Evolutionary conservation across 1,284 basidiomycete genomes (phyloP).

Genomic region (Apiotrichum montevideense): DNA sequence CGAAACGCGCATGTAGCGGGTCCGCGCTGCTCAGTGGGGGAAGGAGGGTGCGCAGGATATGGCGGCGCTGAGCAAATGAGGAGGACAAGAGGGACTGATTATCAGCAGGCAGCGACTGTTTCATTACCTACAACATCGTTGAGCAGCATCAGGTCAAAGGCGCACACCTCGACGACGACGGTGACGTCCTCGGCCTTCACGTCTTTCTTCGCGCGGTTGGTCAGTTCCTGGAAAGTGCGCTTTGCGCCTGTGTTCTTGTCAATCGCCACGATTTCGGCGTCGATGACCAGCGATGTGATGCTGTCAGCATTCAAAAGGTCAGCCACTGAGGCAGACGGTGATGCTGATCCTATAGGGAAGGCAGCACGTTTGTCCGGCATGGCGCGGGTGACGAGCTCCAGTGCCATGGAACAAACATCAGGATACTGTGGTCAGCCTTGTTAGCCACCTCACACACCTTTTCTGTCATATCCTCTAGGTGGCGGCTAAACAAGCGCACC

Average conservation of each 20-base stretch:
- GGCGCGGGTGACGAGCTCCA: constrained; percentile 29
- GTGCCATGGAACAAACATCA: constrained; percentile 64
- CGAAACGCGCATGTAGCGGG: constrained; percentile 58
- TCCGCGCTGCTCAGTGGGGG: constrained; percentile 43
- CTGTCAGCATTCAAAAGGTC: constrained; percentile 26
- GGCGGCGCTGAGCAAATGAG: constrained; percentile 67
- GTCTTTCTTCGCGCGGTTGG: constrained; percentile 91
- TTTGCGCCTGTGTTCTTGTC: constrained; percentile 75
- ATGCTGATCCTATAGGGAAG: constrained; percentile 22
- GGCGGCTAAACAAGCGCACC: constrained; percentile 72
- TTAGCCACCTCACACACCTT: constrained; percentile 49
- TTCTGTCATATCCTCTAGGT: constrained; percentile 86
- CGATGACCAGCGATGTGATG: constrained; percentile 78
- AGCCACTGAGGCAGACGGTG: constrained; percentile 6
- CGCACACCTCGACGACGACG: constrained; percentile 90
- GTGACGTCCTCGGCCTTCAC: constrained; percentile 94
- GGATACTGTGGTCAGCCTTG: constrained; percentile 56
- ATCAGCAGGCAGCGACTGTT: neutral
- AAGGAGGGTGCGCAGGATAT: constrained; percentile 59
- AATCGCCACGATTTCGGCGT: constrained; percentile 94
- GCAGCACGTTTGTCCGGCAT: neutral
- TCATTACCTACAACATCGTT: constrained; percentile 74
- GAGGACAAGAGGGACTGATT: constrained; percentile 61
- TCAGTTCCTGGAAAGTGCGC: constrained; percentile 96
- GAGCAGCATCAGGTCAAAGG: constrained; percentile 88